Percentiles rank a stretch among this genome's conserved stretches.
These are phyloP conservation scores for Cercospora sp. DNA, from an alignment of 2,329 filamentous ascomycete genomes.

Conservation along the genomic window DNA sequence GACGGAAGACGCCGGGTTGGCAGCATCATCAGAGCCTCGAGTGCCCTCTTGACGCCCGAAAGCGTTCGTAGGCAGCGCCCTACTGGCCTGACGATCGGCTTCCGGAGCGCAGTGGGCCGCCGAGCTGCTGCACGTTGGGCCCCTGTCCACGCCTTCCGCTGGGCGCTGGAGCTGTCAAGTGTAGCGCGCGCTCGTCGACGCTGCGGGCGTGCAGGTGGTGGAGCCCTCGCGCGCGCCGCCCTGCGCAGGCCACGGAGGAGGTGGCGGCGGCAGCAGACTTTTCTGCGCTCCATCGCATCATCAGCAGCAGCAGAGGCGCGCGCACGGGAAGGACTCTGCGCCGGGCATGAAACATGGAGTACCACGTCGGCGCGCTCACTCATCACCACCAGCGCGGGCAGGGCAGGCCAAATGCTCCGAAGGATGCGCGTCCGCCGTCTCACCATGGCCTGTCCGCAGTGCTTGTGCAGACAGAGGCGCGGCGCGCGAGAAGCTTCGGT, in stretches of 20 bases:
- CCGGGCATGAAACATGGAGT: conserved; percentile 23
- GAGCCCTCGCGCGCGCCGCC: conserved; percentile 3
- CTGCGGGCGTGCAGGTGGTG: conserved; percentile 23
- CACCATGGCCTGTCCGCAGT: neutral
- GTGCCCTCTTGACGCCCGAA: conserved; percentile 18
- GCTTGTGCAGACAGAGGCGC: neutral
- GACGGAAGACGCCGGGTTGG: conserved; percentile 19
- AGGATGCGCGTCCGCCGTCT: conserved; percentile 14
- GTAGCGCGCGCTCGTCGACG: conserved; percentile 17
- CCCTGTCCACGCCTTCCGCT: conserved; percentile 3
- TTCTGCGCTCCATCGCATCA: neutral
- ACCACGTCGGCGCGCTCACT: conserved; percentile 12
- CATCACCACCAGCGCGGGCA: conserved; percentile 1
- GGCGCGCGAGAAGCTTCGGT: neutral
- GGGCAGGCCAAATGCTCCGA: conserved; percentile 13
- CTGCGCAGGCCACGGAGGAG: neutral
- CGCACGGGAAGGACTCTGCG: conserved; percentile 13
- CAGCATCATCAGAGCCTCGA: neutral
- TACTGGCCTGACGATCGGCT: conserved; percentile 16
- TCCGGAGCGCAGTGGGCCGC: conserved; percentile 19
- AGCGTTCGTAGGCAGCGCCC: neutral
- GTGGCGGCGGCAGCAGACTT: neutral
- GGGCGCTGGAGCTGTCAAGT: conserved; percentile 18
- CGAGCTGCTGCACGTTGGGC: conserved; percentile 13
- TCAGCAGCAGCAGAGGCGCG: neutral